Evolutionary conservation across 2,329 filamentous ascomycete species (phyloP), one percentile per base, ranked within the genome.

Genomic region (Sarocladium brachiariae): DNA sequence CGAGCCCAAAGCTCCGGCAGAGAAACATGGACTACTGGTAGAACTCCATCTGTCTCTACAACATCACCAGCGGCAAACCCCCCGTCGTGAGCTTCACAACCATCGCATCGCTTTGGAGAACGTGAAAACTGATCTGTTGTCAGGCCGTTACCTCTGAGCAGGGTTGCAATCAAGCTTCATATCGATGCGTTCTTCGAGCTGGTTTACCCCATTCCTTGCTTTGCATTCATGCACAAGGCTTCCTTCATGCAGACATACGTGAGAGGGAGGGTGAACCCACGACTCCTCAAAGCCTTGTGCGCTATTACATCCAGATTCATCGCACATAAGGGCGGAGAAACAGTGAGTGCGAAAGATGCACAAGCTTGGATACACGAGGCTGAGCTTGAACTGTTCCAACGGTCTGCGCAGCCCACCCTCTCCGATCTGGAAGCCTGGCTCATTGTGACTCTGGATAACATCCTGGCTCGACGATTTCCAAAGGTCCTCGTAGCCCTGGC

Each of bases 341-440:
- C n/a, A 7, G 37, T 23, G 5, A 21, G 18, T 21, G 18, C n/a
- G 8, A 19, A 39, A 23, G 37, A 19, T 4, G 16, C 37, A 23
- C 16, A 18, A 14, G 16, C 16, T 4, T 60, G 58, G 58, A 54
- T 56, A 1, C 49, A 55, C 2, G 53, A 56, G 1, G 16, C 58
- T 0, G 58, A 60, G 4, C 33, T 52, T 2, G 47, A 54, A 2
- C 54, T 60, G 1, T 37, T 59, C 2, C 37, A 48, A 9, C 47
- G 51, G 7, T 38, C 57, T 0, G 43, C 52, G 21, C 35, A 55
- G 21, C 58, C 58, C 3, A 38, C 41, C 0, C 39, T 55, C 19
- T 60, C 58, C 0, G 57, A 60, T 4, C 50, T 60, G 2, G 58
- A 60, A 33, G 54, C 58, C 1, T 57, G 55, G 34, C 31, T 60